A percentile compares a stretch with the other conserved stretches of the same genome.
Conservation (phyloP, 2,329 filamentous ascomycete genomes). For the Aspergillus sp. region DNA sequence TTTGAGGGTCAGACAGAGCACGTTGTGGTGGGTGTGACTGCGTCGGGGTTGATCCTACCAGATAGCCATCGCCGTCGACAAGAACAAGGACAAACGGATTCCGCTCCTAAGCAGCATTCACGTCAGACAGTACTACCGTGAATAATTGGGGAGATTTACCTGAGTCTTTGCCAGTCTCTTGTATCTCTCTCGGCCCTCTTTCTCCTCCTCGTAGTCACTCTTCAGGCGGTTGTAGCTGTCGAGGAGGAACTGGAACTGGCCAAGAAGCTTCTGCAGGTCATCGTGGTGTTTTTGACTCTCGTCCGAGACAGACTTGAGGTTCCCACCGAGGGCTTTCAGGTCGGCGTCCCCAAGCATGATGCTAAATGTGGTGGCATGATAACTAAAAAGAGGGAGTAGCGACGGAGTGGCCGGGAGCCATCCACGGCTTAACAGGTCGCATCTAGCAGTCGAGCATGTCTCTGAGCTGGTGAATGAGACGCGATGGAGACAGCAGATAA, state of each 20-base stretch:
- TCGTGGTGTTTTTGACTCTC: constrained; percentile 32
- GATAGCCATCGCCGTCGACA: constrained; percentile 62
- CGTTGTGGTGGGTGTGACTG: no score
- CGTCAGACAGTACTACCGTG: not conserved
- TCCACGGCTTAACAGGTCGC: no score
- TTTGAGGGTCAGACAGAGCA: not conserved
- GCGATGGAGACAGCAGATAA: no score
- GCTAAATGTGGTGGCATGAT: no score
- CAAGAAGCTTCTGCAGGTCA: constrained; percentile 33
- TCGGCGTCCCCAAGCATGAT: constrained; percentile 22
- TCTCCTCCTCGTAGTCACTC: constrained; percentile 58
- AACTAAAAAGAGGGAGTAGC: no score
- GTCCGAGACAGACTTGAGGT: constrained; percentile 11
- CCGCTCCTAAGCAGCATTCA: constrained; percentile 38
- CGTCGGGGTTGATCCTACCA: constrained; percentile 23
- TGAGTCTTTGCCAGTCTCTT: constrained; percentile 52
- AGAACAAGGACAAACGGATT: constrained; percentile 62
- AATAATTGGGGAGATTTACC: constrained; percentile 22
- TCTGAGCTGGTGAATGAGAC: no score
- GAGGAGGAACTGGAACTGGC: constrained; percentile 48
- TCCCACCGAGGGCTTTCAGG: constrained; percentile 15
- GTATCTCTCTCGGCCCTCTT: constrained; percentile 55
- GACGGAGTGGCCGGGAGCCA: no score
- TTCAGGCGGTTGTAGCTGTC: constrained; percentile 56
- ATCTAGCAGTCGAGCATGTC: no score